Evolutionary conservation across 2,329 filamentous ascomycete species (phyloP), one percentile per base, ranked within the genome.

Genomic region (Fusarium tupiense): DNA sequence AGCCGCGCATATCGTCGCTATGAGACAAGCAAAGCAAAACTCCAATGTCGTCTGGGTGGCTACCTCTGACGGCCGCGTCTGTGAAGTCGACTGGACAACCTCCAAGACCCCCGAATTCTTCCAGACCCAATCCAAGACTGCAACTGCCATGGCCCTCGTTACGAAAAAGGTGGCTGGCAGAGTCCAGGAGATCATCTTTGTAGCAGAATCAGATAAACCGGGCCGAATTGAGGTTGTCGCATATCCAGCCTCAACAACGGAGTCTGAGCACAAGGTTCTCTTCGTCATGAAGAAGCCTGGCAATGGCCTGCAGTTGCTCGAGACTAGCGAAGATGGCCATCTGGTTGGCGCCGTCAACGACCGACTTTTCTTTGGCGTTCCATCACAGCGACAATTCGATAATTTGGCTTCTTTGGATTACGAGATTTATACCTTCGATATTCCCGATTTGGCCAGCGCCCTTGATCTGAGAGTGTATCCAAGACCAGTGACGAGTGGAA

Each of bases 371-470:
- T 73, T 85, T 31, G 82, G 81, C 5, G 71, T 77, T 22, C 75
- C 78, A 24, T 73, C 78, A 29, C 72, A 76, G 40, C 44, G 74
- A 17, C 62, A 74, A 10, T 59, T 75, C 24, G 71, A 73, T 22
- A 74, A 52, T 10, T 61, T 82, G 14, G 77, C 79, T 12, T 69
- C 79, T 19, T 67, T 83, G 26, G 82, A 83, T 46, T 91, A 88
- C 77, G 87, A 90, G 53, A 89, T 91, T 76, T 88, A 87, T 71
- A 86, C 87, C 22, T 88, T 92, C 67, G 88, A 91, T 63, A 83
- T 85, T 22, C 88, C 90, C 6, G 91, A 94, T 73, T 86, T 89
- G 47, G 88, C 95, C 59, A 91, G 89, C 35, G 91, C 90, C 68
- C 83, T 94, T 50, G 92, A 96, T 78, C 80, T 93, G 59, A 88